A percentile compares a stretch with the other conserved stretches of the same genome.
Conservation (phyloP, 805 yeast genomes). For the Yarrowia sp. region DNA sequence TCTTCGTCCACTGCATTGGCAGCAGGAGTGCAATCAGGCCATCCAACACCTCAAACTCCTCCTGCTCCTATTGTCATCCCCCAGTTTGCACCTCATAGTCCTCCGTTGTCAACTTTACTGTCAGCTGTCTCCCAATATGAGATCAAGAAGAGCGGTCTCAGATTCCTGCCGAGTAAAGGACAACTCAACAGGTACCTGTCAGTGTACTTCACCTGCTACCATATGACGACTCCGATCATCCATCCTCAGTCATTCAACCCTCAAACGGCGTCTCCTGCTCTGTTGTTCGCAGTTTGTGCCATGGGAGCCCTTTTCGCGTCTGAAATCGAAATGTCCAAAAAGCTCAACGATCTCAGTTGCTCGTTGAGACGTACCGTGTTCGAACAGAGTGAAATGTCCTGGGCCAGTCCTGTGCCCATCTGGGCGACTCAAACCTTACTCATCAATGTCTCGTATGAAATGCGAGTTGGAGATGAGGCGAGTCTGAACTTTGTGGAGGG, state of each 20-base stretch:
- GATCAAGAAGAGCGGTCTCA: conserved; percentile 40
- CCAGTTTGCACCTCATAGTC: conserved; percentile 39
- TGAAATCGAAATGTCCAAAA: conserved; percentile 46
- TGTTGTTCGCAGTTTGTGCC: conserved; percentile 49
- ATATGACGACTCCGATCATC: conserved; percentile 49
- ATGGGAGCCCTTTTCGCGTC: conserved; percentile 49
- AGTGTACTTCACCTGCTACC: conserved; percentile 49
- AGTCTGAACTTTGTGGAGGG: conserved; percentile 47
- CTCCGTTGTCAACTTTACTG: conserved; percentile 40
- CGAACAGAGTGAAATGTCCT: conserved; percentile 45
- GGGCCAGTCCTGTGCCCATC: conserved; percentile 44
- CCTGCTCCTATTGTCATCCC: conserved; percentile 23
- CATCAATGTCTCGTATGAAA: conserved; percentile 46
- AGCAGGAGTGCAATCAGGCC: neutral
- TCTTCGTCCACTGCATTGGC: neutral
- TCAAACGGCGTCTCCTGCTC: conserved; percentile 46
- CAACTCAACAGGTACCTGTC: conserved; percentile 49
- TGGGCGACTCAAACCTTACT: conserved; percentile 48
- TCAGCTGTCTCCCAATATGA: conserved; percentile 42
- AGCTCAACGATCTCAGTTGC: conserved; percentile 46
- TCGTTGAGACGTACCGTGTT: conserved; percentile 43
- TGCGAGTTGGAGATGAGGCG: conserved; percentile 49
- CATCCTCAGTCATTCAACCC: conserved; percentile 50
- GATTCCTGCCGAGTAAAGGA: conserved; percentile 43
- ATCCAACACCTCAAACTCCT: conserved; percentile 8